These are phyloP conservation scores for Dictyostelium intermedium DNA, from an alignment of 78 protist genomes.

Conservation along the genomic window DNA sequence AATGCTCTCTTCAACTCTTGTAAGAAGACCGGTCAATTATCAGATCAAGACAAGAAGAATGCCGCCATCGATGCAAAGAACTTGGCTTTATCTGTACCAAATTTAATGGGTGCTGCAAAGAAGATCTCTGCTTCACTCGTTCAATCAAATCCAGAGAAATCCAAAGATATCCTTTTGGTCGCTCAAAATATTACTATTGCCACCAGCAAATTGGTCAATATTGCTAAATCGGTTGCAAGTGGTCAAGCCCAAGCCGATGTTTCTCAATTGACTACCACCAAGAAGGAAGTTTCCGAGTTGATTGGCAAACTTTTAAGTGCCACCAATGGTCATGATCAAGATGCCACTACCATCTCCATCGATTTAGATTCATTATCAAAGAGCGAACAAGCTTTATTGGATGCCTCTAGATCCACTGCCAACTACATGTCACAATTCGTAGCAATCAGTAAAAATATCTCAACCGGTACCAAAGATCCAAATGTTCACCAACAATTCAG, in stretches of 20 bases:
- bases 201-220: constrained; percentile 28
- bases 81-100: constrained; percentile 66
- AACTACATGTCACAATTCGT: constrained; percentile 74
- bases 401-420: constrained; percentile 59
- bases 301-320: background rate
- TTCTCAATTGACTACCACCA: background rate
- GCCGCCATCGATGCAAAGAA: constrained; percentile 65
- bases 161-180: constrained; percentile 30
- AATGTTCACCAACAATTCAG: constrained; percentile 65
- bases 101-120: constrained; percentile 52
- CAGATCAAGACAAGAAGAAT: constrained; percentile 41
- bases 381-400: constrained; percentile 54
- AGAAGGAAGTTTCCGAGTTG: constrained; percentile 12
- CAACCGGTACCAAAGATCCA: constrained; percentile 59
- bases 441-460: constrained; percentile 34
- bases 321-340: constrained; percentile 18
- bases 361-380: constrained; percentile 38
- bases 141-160: constrained; percentile 36
- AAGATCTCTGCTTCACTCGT: constrained; percentile 46
- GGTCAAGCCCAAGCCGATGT: background rate
- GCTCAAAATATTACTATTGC: constrained; percentile 72
- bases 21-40: constrained; percentile 9
- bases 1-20: constrained; percentile 5
- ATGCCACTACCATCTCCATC: background rate
- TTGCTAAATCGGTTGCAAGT: constrained; percentile 66